Conservation (phyloP, 768 basidiomycete genomes). For the Lanmaoa rubissima region DNA sequence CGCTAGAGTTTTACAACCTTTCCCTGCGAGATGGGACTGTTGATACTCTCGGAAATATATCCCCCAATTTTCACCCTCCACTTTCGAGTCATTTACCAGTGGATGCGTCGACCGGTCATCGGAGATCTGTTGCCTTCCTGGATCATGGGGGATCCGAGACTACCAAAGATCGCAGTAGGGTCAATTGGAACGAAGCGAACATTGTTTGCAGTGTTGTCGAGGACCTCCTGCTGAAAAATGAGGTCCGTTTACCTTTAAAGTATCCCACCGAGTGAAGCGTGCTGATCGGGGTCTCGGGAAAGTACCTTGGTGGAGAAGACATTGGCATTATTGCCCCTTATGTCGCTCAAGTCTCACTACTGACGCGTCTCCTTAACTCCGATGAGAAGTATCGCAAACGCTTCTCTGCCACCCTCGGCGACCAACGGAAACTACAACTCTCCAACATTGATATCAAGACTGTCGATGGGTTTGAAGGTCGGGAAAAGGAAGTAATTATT, state of each 20-base stretch:
- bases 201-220: conserved; percentile 79
- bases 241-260: conserved; percentile 44
- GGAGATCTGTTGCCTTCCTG: conserved; percentile 73
- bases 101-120: conserved; percentile 37
- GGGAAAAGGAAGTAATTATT: conserved; percentile 90
- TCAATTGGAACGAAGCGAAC: conserved; percentile 75
- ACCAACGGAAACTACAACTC: conserved; percentile 63
- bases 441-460: conserved; percentile 80
- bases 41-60: conserved; percentile 44
- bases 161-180: conserved; percentile 64
- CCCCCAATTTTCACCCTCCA: conserved; percentile 58
- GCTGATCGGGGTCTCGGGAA: conserved; percentile 11
- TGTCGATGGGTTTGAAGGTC: conserved; percentile 92
- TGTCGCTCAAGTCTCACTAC: conserved; percentile 75
- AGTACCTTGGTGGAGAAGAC: conserved; percentile 66
- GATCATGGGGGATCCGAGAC: conserved; percentile 75
- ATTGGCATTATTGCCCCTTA: conserved; percentile 96
- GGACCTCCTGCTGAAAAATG: conserved; percentile 75
- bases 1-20: conserved; percentile 75
- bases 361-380: conserved; percentile 62
- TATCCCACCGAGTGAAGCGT: background rate
- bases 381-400: conserved; percentile 52
- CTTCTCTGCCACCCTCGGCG: conserved; percentile 61
- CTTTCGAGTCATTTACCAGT: conserved; percentile 49
- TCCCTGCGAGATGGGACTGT: conserved; percentile 75